Conservation (phyloP, 2,329 filamentous ascomycete species). For the Trichoderma sp. region DNA sequence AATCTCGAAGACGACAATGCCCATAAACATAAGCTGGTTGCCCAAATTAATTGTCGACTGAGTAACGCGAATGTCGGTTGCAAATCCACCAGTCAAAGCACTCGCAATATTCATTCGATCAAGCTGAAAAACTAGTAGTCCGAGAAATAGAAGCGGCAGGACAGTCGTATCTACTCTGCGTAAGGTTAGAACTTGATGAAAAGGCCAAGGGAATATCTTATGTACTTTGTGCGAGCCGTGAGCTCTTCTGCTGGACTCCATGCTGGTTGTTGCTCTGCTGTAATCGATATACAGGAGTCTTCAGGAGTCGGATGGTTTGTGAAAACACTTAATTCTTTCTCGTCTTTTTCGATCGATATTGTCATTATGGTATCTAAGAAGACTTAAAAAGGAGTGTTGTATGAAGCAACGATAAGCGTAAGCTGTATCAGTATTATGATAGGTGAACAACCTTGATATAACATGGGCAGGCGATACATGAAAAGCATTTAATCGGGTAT, state of each 20-base stretch:
- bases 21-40: constrained; percentile 54
- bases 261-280: background rate
- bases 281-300: background rate
- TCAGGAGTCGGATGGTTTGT: background rate
- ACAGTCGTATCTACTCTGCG: constrained; percentile 50
- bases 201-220: background rate
- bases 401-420: background rate
- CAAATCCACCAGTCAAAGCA: constrained; percentile 54
- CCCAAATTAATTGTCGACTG: constrained; percentile 58
- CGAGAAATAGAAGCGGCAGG: constrained; percentile 53
- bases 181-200: background rate
- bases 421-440: background rate
- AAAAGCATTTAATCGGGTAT: background rate
- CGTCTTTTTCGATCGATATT: background rate
- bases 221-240: constrained; percentile 7
- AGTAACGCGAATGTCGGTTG: constrained; percentile 53
- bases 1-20: constrained; percentile 52
- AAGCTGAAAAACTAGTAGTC: constrained; percentile 53
- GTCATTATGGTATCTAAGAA: background rate
- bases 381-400: background rate
- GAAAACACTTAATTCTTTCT: background rate
- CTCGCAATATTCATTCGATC: constrained; percentile 51
- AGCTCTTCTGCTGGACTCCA: background rate
- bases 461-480: background rate
- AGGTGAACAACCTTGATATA: background rate